Evolutionary conservation across 192 early-diverging fungal species (phyloP).

Genomic region (Borealophlyctis nickersoniae): DNA sequence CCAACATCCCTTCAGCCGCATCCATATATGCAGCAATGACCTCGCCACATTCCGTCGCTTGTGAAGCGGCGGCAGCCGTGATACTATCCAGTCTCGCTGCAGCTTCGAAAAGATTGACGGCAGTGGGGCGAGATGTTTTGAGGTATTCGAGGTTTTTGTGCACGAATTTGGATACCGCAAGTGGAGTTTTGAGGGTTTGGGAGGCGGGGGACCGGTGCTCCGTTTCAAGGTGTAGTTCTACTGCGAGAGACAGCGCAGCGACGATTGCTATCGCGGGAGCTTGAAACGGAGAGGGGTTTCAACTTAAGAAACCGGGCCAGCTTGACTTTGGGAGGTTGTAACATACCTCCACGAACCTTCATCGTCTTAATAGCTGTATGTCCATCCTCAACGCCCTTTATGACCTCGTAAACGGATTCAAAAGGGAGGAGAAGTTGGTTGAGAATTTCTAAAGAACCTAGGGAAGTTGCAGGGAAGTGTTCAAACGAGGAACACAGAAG

Average conservation of each 20-base stretch:
- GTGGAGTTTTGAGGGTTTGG: conserved; percentile 26
- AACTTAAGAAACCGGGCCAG: background rate
- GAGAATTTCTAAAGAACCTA: conserved; percentile 69
- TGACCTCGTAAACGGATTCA: conserved; percentile 69
- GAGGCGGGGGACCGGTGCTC: conserved; percentile 6
- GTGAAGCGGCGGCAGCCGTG: conserved; percentile 15
- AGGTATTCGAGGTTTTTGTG: conserved; percentile 62
- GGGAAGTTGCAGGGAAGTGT: too few species aligned
- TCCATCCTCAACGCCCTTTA: conserved; percentile 62
- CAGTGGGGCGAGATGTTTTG: conserved; percentile 89
- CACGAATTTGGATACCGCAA: conserved; percentile 52
- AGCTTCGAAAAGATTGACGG: conserved; percentile 94
- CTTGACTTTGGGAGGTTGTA: background rate
- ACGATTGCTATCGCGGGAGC: conserved; percentile 98
- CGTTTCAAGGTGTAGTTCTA: conserved; percentile 57
- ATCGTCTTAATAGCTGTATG: conserved; percentile 89
- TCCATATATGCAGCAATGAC: conserved; percentile 65
- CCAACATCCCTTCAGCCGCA: conserved; percentile 80
- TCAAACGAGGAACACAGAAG: too few species aligned
- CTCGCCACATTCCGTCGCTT: background rate
- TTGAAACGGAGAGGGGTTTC: background rate
- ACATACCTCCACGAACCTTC: conserved; percentile 64
- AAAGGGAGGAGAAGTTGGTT: conserved; percentile 93
- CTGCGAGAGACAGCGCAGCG: conserved; percentile 84
- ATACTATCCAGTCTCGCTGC: conserved; percentile 38